A percentile compares a stretch with the other conserved stretches of the same genome.
Evolutionary conservation across 2,329 filamentous ascomycete genomes (phyloP).

Genomic region (Sarocladium strictum): DNA sequence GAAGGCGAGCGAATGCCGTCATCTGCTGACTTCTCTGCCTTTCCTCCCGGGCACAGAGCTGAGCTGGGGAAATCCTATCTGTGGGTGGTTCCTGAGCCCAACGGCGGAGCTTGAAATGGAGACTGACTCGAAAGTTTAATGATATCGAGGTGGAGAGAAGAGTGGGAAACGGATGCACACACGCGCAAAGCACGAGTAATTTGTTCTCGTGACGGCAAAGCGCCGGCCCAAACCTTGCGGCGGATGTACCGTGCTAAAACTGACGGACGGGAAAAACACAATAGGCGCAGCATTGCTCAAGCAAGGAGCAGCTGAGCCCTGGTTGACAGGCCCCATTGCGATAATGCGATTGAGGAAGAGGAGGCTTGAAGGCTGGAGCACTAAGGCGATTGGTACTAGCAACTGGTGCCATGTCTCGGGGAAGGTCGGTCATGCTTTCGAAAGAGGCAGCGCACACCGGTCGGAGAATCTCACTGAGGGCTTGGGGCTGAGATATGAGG

Average conservation of each 20-base stretch:
- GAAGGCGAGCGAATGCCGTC: neutral
- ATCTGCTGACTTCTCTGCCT: neutral
- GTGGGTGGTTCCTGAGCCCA: neutral
- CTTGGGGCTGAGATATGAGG: neutral
- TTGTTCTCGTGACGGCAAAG: slow-evolving; percentile 1
- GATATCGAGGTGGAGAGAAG: neutral
- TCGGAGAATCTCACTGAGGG: neutral
- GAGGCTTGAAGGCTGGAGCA: neutral
- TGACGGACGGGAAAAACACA: neutral
- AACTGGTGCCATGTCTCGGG: neutral
- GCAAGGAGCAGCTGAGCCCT: neutral
- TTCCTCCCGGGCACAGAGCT: neutral
- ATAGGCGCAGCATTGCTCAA: neutral
- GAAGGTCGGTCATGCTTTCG: neutral
- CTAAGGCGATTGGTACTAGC: slow-evolving; percentile 1
- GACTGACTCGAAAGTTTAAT: slow-evolving; percentile 2
- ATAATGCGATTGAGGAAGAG: neutral
- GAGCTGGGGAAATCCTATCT: neutral
- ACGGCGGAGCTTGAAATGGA: neutral
- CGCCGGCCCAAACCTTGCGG: neutral
- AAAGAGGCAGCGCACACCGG: slow-evolving; percentile 5
- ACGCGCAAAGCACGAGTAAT: slow-evolving; percentile 5
- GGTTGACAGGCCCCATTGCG: neutral
- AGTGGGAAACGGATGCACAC: neutral
- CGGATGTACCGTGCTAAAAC: neutral